phyloP scores from a whole-genome alignment of 2,329 filamentous ascomycete genomes.

The Alternaria gaisen region DNA sequence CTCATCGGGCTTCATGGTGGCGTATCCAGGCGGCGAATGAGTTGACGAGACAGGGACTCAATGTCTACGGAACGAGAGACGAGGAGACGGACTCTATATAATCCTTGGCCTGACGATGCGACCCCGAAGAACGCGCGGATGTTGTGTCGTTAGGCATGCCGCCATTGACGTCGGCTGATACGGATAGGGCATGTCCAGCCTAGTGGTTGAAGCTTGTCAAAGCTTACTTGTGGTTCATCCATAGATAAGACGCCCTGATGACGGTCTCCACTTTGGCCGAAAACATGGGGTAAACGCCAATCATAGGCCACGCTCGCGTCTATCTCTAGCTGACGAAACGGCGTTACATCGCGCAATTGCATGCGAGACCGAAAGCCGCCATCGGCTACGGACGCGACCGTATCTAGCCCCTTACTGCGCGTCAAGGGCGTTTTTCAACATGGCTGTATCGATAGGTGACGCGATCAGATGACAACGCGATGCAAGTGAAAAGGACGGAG shows the following conservation, averaged over 20 bases:
- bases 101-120: neutral
- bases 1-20: constrained; percentile 32
- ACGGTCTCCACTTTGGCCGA: neutral
- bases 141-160: constrained; percentile 9
- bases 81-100: neutral
- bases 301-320: neutral
- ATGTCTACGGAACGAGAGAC: too few species aligned
- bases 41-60: neutral
- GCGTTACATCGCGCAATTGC: constrained; percentile 12
- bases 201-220: constrained; percentile 22
- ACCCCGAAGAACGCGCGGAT: neutral
- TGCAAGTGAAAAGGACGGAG: neutral
- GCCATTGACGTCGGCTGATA: constrained; percentile 14
- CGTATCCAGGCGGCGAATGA: neutral
- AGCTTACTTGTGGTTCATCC: constrained; percentile 20
- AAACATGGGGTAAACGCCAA: constrained; percentile 26
- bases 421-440: constrained; percentile 8
- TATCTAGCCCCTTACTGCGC: neutral
- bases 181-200: constrained; percentile 17
- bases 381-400: neutral
- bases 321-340: constrained; percentile 14
- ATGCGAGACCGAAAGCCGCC: constrained; percentile 2
- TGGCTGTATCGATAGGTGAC: neutral
- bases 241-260: constrained; percentile 18
- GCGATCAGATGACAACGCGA: constrained; percentile 4